Conservation (phyloP, 805 yeast species). For the Monosporozyma aerobia region DNA sequence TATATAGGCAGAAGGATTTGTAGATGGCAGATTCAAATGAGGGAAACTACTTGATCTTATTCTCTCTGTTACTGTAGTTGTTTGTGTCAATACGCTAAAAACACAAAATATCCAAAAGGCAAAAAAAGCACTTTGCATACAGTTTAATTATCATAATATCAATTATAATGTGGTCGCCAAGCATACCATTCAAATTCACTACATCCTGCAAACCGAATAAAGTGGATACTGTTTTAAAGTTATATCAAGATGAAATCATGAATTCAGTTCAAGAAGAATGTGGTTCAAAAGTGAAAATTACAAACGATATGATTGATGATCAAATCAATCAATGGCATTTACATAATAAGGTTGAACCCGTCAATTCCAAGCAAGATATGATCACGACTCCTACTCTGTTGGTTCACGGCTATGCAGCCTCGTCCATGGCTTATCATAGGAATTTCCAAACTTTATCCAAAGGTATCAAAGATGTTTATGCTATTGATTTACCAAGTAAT, state of each 20-base stretch:
- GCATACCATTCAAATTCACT: neutral
- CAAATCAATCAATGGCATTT: constrained; percentile 29
- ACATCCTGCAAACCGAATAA: neutral
- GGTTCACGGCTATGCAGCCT: constrained; percentile 91
- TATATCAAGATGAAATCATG: constrained; percentile 20
- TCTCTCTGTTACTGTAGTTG: too few species aligned
- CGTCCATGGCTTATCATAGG: constrained; percentile 69
- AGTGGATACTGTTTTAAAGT: constrained; percentile 8
- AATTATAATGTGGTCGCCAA: neutral
- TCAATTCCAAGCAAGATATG: constrained; percentile 1
- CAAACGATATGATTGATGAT: constrained; percentile 14
- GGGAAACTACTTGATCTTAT: neutral
- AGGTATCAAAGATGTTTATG: constrained; percentile 49
- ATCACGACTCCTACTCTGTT: constrained; percentile 38
- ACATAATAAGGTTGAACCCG: constrained; percentile 15
- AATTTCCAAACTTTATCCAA: constrained; percentile 48
- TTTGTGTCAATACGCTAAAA: too few species aligned
- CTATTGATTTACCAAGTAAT: constrained; percentile 64
- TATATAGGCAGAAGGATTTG: neutral
- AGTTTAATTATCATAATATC: neutral
- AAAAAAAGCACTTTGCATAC: too few species aligned
- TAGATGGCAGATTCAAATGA: neutral
- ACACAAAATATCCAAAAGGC: too few species aligned
- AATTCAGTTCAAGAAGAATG: constrained; percentile 5
- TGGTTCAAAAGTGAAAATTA: constrained; percentile 7